Conservation (phyloP, 2,329 filamentous ascomycete genomes). For the Botryotinia globosa region DNA sequence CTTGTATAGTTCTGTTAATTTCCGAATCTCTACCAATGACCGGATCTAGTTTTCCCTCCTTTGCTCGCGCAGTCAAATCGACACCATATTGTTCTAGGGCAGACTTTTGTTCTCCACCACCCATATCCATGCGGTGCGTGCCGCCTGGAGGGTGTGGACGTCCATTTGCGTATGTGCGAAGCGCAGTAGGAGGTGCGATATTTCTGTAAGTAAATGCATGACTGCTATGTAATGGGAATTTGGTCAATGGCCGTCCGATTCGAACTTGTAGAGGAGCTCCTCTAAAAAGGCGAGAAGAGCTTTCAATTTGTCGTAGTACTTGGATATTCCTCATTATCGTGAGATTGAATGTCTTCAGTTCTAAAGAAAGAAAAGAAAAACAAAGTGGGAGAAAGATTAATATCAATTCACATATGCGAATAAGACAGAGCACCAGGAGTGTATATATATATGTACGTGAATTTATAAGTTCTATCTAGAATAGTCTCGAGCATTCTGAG, state of each 20-base stretch:
- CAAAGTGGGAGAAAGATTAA: no score
- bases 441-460: background rate
- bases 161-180: slow-evolving; percentile 63
- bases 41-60: slow-evolving; percentile 87
- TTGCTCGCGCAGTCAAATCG: slow-evolving; percentile 82
- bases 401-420: background rate
- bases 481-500: slow-evolving; percentile 19
- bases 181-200: slow-evolving; percentile 43
- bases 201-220: slow-evolving; percentile 26
- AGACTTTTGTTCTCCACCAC: slow-evolving; percentile 72
- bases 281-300: slow-evolving; percentile 33
- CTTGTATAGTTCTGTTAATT: slow-evolving; percentile 91
- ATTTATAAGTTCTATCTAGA: slow-evolving; percentile 11
- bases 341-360: background rate
- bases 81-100: slow-evolving; percentile 89
- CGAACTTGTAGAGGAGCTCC: slow-evolving; percentile 23
- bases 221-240: slow-evolving; percentile 19
- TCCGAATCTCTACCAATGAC: slow-evolving; percentile 91
- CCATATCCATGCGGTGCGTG: slow-evolving; percentile 89
- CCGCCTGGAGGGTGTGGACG: slow-evolving; percentile 84
- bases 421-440: background rate
- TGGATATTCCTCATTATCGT: slow-evolving; percentile 28
- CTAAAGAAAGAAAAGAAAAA: background rate
- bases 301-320: slow-evolving; percentile 31
- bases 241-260: slow-evolving; percentile 21